A percentile compares a stretch with the other conserved stretches of the same genome.
Evolutionary conservation across 129 eudicot genomes (phyloP).

Genomic region (Flaveria robusta): DNA sequence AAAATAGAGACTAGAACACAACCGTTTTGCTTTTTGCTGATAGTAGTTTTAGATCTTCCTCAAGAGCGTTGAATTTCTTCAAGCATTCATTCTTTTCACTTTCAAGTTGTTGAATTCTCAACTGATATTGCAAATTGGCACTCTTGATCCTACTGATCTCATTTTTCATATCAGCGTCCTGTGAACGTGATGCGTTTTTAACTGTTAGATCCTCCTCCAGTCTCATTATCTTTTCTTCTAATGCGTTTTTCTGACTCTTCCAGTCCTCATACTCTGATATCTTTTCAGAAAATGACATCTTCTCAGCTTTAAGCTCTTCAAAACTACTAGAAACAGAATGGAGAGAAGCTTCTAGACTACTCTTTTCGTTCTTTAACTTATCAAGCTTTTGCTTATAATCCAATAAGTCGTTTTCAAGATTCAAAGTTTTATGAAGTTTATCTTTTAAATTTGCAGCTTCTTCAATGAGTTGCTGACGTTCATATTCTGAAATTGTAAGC

Average conservation of each 20-base stretch:
- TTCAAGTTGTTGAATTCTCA: constrained; percentile 58
- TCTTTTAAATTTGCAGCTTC: constrained; percentile 55
- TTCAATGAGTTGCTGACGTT: constrained; percentile 60
- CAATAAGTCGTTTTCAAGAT: constrained; percentile 55
- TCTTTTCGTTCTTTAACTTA: constrained; percentile 48
- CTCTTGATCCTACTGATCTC: constrained; percentile 57
- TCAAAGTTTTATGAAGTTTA: constrained; percentile 46
- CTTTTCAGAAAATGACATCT: constrained; percentile 34
- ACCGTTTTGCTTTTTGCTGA: constrained; percentile 53
- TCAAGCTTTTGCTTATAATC: constrained; percentile 46
- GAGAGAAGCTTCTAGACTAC: constrained; percentile 51
- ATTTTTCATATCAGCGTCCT: constrained; percentile 48
- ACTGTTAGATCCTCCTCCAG: constrained; percentile 47
- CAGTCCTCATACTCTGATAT: constrained; percentile 63
- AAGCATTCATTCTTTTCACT: constrained; percentile 57
- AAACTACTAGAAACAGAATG: constrained; percentile 39
- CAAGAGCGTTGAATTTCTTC: constrained; percentile 60
- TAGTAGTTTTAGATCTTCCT: constrained; percentile 44
- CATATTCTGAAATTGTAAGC: constrained; percentile 71
- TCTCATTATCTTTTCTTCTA: constrained; percentile 60
- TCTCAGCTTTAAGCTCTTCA: constrained; percentile 58
- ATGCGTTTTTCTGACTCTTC: constrained; percentile 30
- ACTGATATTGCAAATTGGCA: constrained; percentile 58
- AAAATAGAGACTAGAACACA: constrained; percentile 10
- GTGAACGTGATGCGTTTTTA: constrained; percentile 34